Evolutionary conservation across 495 filamentous ascomycete genomes (phyloP).

Genomic region (Achaetomiella virescens): DNA sequence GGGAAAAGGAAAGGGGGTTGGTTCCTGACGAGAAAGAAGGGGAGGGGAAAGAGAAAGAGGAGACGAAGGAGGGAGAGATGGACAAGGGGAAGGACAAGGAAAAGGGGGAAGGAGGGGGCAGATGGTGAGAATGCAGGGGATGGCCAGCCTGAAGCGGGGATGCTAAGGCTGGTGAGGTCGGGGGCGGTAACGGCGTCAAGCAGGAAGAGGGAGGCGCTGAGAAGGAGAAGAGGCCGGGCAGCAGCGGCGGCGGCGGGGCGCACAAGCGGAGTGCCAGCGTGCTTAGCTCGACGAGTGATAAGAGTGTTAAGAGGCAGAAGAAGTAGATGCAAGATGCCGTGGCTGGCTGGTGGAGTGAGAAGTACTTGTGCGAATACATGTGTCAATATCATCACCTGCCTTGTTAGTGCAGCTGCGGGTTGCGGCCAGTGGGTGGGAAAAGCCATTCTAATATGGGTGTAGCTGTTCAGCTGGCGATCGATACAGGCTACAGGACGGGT

Average conservation of each 20-base stretch:
- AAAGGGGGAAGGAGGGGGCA: constrained; percentile 3
- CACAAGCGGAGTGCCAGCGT: constrained; percentile 76
- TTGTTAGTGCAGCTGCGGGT: no score
- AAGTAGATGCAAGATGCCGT: constrained; percentile 38
- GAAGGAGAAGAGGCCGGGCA: constrained; percentile 25
- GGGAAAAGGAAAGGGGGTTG: constrained; percentile 40
- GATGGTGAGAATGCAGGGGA: constrained; percentile 3
- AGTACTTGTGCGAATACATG: neutral
- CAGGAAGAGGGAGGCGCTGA: constrained; percentile 9
- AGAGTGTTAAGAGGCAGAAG: constrained; percentile 65
- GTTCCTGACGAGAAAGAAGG: constrained; percentile 12
- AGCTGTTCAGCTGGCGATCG: neutral
- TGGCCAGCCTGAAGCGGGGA: constrained; percentile 5
- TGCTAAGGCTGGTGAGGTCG: neutral
- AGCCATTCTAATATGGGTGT: no score
- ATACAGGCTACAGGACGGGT: no score
- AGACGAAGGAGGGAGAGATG: constrained; percentile 6
- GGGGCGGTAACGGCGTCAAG: neutral
- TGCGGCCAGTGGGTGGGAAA: no score
- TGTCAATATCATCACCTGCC: no score
- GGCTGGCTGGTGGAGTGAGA: neutral
- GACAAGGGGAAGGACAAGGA: constrained; percentile 7
- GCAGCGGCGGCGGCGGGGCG: constrained; percentile 28
- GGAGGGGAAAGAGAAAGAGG: constrained; percentile 9
- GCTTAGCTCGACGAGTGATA: constrained; percentile 60